Conservation (phyloP, 2,329 filamentous ascomycete genomes). For the Colletotrichum abscissum region DNA sequence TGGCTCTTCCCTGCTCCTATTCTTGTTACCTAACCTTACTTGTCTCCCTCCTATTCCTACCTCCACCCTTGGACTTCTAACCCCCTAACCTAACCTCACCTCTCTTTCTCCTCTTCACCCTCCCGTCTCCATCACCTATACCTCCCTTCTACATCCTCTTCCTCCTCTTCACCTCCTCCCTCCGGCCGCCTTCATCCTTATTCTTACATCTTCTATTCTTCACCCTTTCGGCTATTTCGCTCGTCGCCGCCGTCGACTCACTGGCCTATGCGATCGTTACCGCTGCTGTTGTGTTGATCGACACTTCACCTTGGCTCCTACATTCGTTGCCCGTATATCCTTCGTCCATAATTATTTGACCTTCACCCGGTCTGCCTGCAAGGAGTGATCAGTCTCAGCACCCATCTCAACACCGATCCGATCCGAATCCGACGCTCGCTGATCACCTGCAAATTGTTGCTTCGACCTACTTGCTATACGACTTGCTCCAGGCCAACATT, state of each 20-base stretch:
- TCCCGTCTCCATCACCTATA: constrained; percentile 40
- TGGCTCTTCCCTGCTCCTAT: constrained; percentile 42
- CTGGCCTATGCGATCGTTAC: constrained; percentile 34
- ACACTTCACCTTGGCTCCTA: constrained; percentile 33
- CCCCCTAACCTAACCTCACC: constrained; percentile 30
- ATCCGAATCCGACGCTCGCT: constrained; percentile 32
- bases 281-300: constrained; percentile 31
- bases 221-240: constrained; percentile 39
- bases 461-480: constrained; percentile 14
- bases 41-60: constrained; percentile 38
- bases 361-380: constrained; percentile 26
- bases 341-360: constrained; percentile 39
- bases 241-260: constrained; percentile 31
- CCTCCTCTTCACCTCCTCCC: constrained; percentile 38
- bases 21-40: constrained; percentile 37
- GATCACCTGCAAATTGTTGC: constrained; percentile 18
- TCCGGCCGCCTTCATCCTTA: constrained; percentile 44
- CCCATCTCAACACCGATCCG: constrained; percentile 12
- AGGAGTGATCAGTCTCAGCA: constrained; percentile 22
- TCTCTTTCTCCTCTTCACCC: constrained; percentile 39
- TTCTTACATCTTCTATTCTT: constrained; percentile 45
- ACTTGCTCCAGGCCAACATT: constrained; percentile 8
- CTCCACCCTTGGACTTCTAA: constrained; percentile 35
- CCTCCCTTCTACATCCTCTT: constrained; percentile 40
- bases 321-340: constrained; percentile 37